Conservation (phyloP, 805 yeast species). For the Yarrowia osloensis region DNA sequence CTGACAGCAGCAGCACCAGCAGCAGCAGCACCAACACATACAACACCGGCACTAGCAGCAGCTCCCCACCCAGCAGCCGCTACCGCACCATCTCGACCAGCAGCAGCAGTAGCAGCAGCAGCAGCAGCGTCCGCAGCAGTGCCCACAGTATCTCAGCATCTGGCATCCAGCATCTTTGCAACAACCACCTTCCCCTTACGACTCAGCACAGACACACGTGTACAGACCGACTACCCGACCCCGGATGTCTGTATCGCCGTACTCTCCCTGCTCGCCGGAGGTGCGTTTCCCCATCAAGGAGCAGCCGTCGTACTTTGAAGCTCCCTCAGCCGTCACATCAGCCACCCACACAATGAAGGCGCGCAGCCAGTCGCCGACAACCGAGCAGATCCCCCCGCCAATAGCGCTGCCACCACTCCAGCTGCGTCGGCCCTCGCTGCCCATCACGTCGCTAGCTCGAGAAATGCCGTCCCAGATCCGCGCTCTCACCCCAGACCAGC, state of each 20-base stretch:
- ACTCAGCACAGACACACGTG: too few relatives aligned
- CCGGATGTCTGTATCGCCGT: slow-evolving; percentile 26
- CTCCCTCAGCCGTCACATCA: background rate
- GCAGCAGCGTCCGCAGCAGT: background rate
- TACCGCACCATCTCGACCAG: background rate
- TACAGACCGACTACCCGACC: background rate
- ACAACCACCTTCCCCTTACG: background rate
- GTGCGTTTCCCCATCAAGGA: slow-evolving; percentile 21
- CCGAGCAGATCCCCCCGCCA: slow-evolving; percentile 19
- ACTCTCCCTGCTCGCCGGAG: slow-evolving; percentile 30
- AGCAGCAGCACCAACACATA: background rate
- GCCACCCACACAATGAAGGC: background rate
- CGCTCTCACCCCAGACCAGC: background rate
- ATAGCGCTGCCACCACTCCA: background rate
- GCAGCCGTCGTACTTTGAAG: slow-evolving; percentile 20
- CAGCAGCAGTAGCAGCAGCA: background rate
- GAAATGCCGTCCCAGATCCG: slow-evolving; percentile 24
- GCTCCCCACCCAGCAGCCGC: background rate
- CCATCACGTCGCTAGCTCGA: slow-evolving; percentile 16
- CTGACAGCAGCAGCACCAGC: background rate
- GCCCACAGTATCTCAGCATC: background rate
- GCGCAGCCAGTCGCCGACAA: slow-evolving; percentile 14
- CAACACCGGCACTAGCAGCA: background rate
- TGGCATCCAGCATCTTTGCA: background rate
- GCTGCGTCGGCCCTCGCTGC: slow-evolving; percentile 14